These are phyloP conservation scores for Croton laevigatus DNA, from an alignment of 441 rosid species.

Conservation along the genomic window DNA sequence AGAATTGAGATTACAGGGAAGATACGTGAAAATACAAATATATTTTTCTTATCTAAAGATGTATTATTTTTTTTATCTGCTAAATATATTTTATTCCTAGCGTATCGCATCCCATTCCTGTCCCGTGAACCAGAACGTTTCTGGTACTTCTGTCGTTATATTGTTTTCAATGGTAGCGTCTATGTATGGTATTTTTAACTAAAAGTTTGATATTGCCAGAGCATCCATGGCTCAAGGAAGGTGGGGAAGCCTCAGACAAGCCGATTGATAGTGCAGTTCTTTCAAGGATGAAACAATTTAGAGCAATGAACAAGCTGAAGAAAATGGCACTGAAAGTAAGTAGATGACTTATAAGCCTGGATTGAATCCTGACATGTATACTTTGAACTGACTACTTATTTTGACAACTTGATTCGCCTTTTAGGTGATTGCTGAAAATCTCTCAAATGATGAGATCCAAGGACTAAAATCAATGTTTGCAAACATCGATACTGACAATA, in stretches of 20 bases:
- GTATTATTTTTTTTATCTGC: too few species aligned
- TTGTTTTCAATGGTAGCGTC: too few species aligned
- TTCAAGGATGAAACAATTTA: constrained; percentile 86
- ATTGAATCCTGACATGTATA: background rate
- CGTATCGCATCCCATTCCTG: too few species aligned
- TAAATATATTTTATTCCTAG: too few species aligned
- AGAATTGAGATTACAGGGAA: too few species aligned
- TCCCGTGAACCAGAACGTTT: too few species aligned
- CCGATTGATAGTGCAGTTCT: constrained; percentile 83
- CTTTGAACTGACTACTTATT: background rate
- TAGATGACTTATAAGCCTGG: background rate
- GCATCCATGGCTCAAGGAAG: constrained; percentile 86
- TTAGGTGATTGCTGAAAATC: constrained; percentile 82
- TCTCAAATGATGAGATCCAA: constrained; percentile 80
- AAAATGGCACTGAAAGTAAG: constrained; percentile 75
- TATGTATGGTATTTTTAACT: constrained; percentile 2
- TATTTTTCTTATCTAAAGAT: too few species aligned
- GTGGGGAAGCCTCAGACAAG: constrained; percentile 74
- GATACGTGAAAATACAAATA: too few species aligned
- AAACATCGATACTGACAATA: constrained; percentile 82
- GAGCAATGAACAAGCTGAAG: constrained; percentile 84
- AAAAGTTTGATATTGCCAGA: constrained; percentile 34
- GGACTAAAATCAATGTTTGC: constrained; percentile 83
- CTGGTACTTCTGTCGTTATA: too few species aligned
- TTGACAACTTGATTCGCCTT: background rate